Evolutionary conservation across 1,284 basidiomycete genomes (phyloP).

Genomic region (Pseudozyma pruni): DNA sequence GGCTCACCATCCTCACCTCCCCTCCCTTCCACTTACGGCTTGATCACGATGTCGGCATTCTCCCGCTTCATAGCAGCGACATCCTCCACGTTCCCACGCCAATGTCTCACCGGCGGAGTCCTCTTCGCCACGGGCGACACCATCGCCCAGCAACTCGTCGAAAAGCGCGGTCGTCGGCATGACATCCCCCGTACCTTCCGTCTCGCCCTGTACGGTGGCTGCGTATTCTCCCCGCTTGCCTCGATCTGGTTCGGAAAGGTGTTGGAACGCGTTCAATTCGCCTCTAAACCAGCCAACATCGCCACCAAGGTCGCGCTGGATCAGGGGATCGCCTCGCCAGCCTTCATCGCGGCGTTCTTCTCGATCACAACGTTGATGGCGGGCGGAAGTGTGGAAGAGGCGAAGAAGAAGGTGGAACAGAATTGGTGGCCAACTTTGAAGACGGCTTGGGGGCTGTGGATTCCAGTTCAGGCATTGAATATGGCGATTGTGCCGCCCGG

Average conservation of each 20-base stretch:
- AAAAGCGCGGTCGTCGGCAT: conserved; percentile 42
- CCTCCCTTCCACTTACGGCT: background rate
- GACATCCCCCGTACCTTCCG: conserved; percentile 48
- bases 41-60: conserved; percentile 36
- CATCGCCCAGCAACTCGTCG: conserved; percentile 58
- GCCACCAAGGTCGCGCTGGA: conserved; percentile 55
- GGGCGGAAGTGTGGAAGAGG: conserved; percentile 28
- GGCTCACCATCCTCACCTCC: background rate
- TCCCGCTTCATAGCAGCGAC: conserved; percentile 51
- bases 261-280: conserved; percentile 45
- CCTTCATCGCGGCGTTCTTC: conserved; percentile 52
- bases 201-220: conserved; percentile 52
- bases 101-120: conserved; percentile 53
- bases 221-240: conserved; percentile 58
- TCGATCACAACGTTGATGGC: conserved; percentile 48
- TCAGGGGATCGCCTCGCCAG: conserved; percentile 52
- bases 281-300: conserved; percentile 34
- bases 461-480: conserved; percentile 58
- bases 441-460: conserved; percentile 57
- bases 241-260: conserved; percentile 55
- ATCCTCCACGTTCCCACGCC: conserved; percentile 54
- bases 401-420: conserved; percentile 43
- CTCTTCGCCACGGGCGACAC: conserved; percentile 59
- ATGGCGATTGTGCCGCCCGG: conserved; percentile 53
- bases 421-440: conserved; percentile 57